Evolutionary conservation across 805 yeast species (phyloP).

Genomic region (Teunomyces barrocoloradensis): DNA sequence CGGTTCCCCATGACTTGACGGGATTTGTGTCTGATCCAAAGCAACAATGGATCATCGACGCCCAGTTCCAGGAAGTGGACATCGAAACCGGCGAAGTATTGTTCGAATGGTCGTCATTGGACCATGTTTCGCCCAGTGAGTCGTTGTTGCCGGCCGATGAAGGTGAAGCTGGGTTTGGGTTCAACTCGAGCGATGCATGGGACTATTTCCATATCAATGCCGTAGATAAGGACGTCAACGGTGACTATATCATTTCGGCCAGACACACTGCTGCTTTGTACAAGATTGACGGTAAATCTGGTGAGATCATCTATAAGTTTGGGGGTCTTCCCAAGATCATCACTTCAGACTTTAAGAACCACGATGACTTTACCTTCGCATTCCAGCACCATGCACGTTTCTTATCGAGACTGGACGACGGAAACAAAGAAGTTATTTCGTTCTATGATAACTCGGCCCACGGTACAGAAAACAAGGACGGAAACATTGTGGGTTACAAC

Average conservation of each 20-base stretch:
- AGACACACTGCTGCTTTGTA: conserved; percentile 33
- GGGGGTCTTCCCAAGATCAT: conserved; percentile 24
- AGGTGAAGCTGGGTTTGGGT: conserved; percentile 34
- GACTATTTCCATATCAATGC: conserved; percentile 41
- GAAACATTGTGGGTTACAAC: conserved; percentile 19
- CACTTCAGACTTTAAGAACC: conserved; percentile 12
- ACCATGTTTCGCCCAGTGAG: conserved; percentile 31
- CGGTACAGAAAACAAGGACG: conserved; percentile 29
- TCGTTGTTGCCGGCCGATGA: conserved; percentile 28
- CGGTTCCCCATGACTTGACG: conserved; percentile 27
- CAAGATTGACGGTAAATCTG: conserved; percentile 34
- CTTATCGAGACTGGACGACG: conserved; percentile 20
- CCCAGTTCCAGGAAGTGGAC: conserved; percentile 35
- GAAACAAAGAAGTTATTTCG: conserved; percentile 27
- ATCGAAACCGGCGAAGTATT: conserved; percentile 32
- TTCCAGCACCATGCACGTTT: conserved; percentile 39
- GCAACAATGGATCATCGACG: conserved; percentile 36
- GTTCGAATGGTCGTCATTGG: conserved; percentile 34
- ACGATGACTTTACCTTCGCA: conserved; percentile 25
- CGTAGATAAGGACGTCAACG: conserved; percentile 33
- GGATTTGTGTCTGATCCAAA: conserved; percentile 20
- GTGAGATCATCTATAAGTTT: conserved; percentile 33
- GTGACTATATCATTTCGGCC: conserved; percentile 34
- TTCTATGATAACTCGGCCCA: conserved; percentile 39
- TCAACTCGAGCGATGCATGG: conserved; percentile 34